Evolutionary conservation across 768 basidiomycete species (phyloP), one percentile per base, ranked within the genome.

Genomic region (Rhodotorula paludigena): DNA sequence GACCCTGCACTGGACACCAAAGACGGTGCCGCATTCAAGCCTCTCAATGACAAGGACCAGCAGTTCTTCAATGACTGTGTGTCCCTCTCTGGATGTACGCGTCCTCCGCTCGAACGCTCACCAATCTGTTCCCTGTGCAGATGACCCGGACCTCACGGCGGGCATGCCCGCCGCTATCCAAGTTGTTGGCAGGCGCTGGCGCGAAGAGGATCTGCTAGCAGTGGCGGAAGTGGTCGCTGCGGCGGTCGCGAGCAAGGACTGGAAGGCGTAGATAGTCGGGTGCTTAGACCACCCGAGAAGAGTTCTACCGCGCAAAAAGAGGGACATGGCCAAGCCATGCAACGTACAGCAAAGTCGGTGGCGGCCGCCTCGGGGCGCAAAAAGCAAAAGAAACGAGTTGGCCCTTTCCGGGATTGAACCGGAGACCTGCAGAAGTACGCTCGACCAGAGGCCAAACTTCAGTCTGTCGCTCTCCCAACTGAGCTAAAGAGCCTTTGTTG

Each of bases 1-100:
- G 83, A 88, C 74, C 82, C 81, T 2, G 51, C 60, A 14, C 55
- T 86, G 14, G 89, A 90, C 70, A 25, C 25, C 11, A 38, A 16
- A 6, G 39, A 60, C 38, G 3, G 4, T 2, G 20, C 41, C 35
- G 12, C 47, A 2, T 51, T 51, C 35, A 36, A 38, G 49, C 49
- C 60, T 28, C 12, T 60, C 21, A 60, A 8, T 21, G 38, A 39
- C 8, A 20, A 21, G 49, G 60, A 60, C 51, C 39, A 41, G 39
- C 1, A 0, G 15, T 42, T 39, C 35, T 20, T 41, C 12, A 39
- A 52, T 38, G 25, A 36, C 7, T 51, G 60, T 52, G 16, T 15
- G 60, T n/a, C 16, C 20, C 45, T 2, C 47, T 14, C 28, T 25
- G 45, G 25, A 5, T 21, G 9, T 10, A 30, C 48, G 9, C 28